Conservation (phyloP, 2,329 filamentous ascomycete species). For the Septoria linicola region DNA sequence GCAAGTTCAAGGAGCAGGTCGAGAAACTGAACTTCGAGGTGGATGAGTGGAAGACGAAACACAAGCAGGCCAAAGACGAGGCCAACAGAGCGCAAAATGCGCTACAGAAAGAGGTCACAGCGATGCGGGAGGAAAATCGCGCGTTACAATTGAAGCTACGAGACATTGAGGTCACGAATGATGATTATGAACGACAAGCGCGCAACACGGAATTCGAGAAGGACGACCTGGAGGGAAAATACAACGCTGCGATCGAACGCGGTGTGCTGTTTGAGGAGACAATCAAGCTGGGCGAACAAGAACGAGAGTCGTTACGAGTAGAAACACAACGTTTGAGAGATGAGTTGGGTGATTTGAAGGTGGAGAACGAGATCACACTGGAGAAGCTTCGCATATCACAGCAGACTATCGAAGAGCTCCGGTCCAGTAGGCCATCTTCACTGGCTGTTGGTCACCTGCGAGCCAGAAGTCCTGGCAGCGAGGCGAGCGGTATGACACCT, state of each 20-base stretch:
- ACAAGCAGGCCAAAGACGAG: conserved; percentile 90
- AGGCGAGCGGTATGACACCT: conserved; percentile 65
- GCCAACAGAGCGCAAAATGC: conserved; percentile 78
- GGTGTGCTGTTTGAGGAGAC: conserved; percentile 94
- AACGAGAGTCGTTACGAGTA: conserved; percentile 84
- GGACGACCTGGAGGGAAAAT: conserved; percentile 96
- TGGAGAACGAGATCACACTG: conserved; percentile 90
- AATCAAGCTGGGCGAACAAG: conserved; percentile 85
- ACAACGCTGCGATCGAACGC: conserved; percentile 89
- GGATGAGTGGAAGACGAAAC: conserved; percentile 99
- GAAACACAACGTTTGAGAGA: conserved; percentile 86
- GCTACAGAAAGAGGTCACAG: conserved; percentile 94
- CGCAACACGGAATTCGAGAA: conserved; percentile 82
- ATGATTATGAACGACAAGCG: conserved; percentile 95
- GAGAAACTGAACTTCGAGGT: conserved; percentile 84
- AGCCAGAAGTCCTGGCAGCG: conserved; percentile 51
- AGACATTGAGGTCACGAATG: conserved; percentile 96
- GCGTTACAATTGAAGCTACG: conserved; percentile 78
- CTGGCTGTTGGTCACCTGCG: conserved; percentile 48
- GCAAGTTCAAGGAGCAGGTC: conserved; percentile 79
- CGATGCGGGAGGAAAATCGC: conserved; percentile 78
- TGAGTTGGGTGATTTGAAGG: conserved; percentile 87
- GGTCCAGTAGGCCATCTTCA: conserved; percentile 52
- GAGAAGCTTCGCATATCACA: conserved; percentile 82
- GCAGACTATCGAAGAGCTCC: conserved; percentile 49